Percentiles rank a stretch among this genome's conserved stretches.
Conservation (phyloP, 2,329 filamentous ascomycete genomes). For the Blastomyces parvus region DNA sequence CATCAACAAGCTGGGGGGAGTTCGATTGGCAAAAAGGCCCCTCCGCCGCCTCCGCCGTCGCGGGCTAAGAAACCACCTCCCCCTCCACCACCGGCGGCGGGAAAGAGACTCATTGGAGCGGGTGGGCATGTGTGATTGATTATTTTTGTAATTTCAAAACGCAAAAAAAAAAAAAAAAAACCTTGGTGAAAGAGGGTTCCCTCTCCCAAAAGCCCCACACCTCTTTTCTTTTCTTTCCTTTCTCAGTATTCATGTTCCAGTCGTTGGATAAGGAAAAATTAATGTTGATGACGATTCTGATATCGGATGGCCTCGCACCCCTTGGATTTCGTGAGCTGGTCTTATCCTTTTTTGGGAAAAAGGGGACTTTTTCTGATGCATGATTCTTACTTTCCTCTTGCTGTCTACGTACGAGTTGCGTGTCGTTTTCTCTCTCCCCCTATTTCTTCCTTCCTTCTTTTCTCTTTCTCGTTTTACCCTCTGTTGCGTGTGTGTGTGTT, state of each 20-base stretch:
- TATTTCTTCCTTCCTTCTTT: not conserved
- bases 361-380: not conserved
- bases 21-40: conserved; percentile 42
- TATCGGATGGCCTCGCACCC: not conserved
- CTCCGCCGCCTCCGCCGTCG: conserved; percentile 54
- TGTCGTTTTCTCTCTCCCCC: not conserved
- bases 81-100: conserved; percentile 50
- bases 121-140: conserved; percentile 19
- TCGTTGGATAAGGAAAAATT: not conserved
- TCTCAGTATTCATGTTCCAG: not conserved
- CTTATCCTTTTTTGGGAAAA: not conserved
- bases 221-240: not conserved
- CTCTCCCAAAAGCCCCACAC: too few species aligned
- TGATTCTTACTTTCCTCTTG: not conserved
- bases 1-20: conserved; percentile 20
- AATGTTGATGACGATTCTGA: not conserved
- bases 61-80: conserved; percentile 57
- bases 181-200: too few species aligned
- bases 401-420: not conserved
- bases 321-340: not conserved
- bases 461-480: not conserved
- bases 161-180: too few species aligned
- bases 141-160: too few species aligned
- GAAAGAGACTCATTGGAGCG: conserved; percentile 40
- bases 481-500: too few species aligned